A percentile compares a stretch with the other conserved stretches of the same genome.
Evolutionary conservation across 352 stramenopile species (phyloP).

Genomic region (Phytophthora chlamydospora): DNA sequence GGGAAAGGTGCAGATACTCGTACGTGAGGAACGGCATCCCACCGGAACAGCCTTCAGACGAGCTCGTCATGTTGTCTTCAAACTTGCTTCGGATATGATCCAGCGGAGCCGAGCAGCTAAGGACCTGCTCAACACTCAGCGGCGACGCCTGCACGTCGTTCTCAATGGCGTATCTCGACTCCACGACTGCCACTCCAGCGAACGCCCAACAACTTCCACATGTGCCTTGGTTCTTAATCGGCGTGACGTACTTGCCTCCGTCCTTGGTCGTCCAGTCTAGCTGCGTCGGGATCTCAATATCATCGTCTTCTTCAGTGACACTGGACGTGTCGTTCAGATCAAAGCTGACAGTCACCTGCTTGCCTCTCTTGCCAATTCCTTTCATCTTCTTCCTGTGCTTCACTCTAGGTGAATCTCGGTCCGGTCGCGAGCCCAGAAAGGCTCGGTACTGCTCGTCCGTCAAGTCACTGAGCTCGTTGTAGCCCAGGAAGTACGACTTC

Average conservation of each 20-base stretch:
- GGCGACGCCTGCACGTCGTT: conserved; percentile 65
- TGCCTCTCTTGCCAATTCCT: conserved; percentile 12
- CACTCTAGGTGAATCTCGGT: conserved; percentile 26
- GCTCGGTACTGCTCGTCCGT: conserved; percentile 67
- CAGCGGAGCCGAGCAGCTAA: conserved; percentile 74
- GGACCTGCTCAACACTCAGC: conserved; percentile 86
- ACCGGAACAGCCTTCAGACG: conserved; percentile 83
- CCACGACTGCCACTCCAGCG: conserved; percentile 66
- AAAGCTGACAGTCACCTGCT: conserved; percentile 34
- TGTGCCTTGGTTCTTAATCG: conserved; percentile 93
- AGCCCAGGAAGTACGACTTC: conserved; percentile 59
- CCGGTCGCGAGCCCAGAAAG: conserved; percentile 58
- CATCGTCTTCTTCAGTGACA: conserved; percentile 17
- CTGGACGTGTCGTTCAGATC: conserved; percentile 23
- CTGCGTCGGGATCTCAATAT: conserved; percentile 44
- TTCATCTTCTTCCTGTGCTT: conserved; percentile 28
- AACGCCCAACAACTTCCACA: conserved; percentile 96
- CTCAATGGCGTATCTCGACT: conserved; percentile 82
- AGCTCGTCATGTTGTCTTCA: conserved; percentile 70
- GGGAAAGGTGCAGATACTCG: conserved; percentile 72
- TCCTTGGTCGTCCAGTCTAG: conserved; percentile 78
- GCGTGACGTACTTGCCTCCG: conserved; percentile 83
- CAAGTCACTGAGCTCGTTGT: conserved; percentile 74
- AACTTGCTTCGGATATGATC: conserved; percentile 84
- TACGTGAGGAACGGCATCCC: conserved; percentile 92